Evolutionary conservation across 179 eudicot genomes (phyloP).

Genomic region (Actinidia polygama): DNA sequence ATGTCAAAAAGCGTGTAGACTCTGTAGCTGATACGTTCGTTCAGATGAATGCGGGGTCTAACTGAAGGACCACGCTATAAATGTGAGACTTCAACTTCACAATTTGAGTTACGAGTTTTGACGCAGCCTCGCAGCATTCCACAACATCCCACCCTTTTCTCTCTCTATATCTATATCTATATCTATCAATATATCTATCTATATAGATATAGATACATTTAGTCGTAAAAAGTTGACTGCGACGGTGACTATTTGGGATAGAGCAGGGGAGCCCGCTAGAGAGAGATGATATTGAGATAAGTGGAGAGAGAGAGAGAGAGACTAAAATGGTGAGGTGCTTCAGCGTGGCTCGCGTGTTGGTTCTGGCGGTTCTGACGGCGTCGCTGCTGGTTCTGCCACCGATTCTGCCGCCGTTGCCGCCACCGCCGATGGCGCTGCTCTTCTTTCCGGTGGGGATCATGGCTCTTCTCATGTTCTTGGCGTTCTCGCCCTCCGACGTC

Average conservation of each 20-base stretch:
- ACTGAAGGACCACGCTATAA: too few species aligned
- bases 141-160: neutral
- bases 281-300: neutral
- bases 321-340: neutral
- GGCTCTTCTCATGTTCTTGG: constrained; percentile 33
- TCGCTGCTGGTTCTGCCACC: constrained; percentile 35
- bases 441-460: constrained; percentile 36
- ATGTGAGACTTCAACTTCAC: neutral
- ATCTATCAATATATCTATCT: neutral
- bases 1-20: too few species aligned
- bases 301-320: neutral
- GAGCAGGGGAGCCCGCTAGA: neutral
- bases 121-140: constrained; percentile 2
- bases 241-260: neutral
- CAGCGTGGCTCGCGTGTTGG: constrained; percentile 13
- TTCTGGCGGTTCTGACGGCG: constrained; percentile 25
- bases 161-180: constrained; percentile 14
- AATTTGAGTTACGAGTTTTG: neutral
- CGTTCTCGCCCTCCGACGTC: constrained; percentile 19
- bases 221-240: neutral
- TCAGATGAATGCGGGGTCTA: too few species aligned
- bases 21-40: too few species aligned
- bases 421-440: constrained; percentile 35
- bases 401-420: constrained; percentile 35
- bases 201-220: neutral